A percentile compares a stretch with the other conserved stretches of the same genome.
Evolutionary conservation across 75 land plant species (phyloP).

Genomic region (Cryptomeria japonica): DNA sequence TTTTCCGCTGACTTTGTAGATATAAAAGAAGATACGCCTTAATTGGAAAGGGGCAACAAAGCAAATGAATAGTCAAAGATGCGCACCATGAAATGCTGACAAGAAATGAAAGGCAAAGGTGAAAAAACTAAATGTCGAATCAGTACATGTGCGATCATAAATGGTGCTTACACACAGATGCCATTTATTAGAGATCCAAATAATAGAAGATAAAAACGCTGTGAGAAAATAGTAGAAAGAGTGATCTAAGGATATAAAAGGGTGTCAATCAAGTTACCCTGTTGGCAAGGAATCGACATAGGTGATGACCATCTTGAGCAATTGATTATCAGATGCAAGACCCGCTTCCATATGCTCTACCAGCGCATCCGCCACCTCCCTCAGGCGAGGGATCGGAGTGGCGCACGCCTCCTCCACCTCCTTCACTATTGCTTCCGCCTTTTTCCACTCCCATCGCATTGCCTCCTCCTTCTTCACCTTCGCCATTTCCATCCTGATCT

Average conservation of each 20-base stretch:
- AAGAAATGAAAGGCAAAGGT: neutral
- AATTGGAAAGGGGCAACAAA: neutral
- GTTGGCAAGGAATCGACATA: slow-evolving; percentile 55
- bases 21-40: neutral
- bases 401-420: slow-evolving; percentile 41
- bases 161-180: neutral
- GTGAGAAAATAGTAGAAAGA: neutral
- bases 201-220: neutral
- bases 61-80: neutral
- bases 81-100: neutral
- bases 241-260: too few relatives aligned
- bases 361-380: slow-evolving; percentile 58
- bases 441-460: neutral
- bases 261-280: slow-evolving; percentile 32
- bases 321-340: slow-evolving; percentile 38
- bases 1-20: neutral
- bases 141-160: neutral
- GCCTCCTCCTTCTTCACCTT: too few relatives aligned
- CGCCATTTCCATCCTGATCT: too few relatives aligned
- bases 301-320: slow-evolving; percentile 62
- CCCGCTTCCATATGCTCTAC: slow-evolving; percentile 57
- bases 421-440: slow-evolving; percentile 29
- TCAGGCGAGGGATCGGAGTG: slow-evolving; percentile 52
- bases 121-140: neutral
- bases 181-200: neutral